phyloP scores from a whole-genome alignment of 345 rosid species.

The Capsella bursapastoris region DNA sequence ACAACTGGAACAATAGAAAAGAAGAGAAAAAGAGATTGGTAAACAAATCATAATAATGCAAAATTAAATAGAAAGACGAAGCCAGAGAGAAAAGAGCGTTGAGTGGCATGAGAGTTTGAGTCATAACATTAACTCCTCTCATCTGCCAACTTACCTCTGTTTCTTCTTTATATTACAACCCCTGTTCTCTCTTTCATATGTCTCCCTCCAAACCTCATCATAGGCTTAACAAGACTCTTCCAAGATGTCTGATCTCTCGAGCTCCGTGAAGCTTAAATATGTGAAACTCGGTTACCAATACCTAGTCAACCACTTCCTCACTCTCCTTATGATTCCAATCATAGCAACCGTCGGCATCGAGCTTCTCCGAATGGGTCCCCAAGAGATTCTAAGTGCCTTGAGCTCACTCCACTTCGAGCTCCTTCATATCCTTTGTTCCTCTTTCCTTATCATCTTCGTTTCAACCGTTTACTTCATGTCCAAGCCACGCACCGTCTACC shows the following conservation, averaged over 20 bases:
- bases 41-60: background rate
- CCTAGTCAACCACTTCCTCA: slow-evolving; percentile 67
- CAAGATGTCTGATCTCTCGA: slow-evolving; percentile 52
- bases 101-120: slow-evolving; percentile 39
- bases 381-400: slow-evolving; percentile 52
- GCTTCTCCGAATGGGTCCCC: slow-evolving; percentile 59
- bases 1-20: slow-evolving; percentile 28
- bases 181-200: slow-evolving; percentile 8
- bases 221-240: slow-evolving; percentile 4
- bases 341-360: slow-evolving; percentile 48
- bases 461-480: slow-evolving; percentile 72
- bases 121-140: slow-evolving; percentile 39
- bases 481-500: slow-evolving; percentile 62
- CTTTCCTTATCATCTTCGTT: slow-evolving; percentile 49
- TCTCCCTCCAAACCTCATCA: slow-evolving; percentile 23
- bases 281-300: slow-evolving; percentile 77
- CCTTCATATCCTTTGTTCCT: slow-evolving; percentile 52
- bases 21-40: background rate
- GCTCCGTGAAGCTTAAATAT: slow-evolving; percentile 69
- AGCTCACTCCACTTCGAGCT: slow-evolving; percentile 55
- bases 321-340: slow-evolving; percentile 58
- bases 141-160: slow-evolving; percentile 24
- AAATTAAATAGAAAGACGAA: slow-evolving; percentile 23
- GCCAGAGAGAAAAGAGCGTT: slow-evolving; percentile 29
- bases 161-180: slow-evolving; percentile 38